Base-by-base conservation (phyloP, 768 basidiomycete genomes). In the Lentinus tigrinus region DNA sequence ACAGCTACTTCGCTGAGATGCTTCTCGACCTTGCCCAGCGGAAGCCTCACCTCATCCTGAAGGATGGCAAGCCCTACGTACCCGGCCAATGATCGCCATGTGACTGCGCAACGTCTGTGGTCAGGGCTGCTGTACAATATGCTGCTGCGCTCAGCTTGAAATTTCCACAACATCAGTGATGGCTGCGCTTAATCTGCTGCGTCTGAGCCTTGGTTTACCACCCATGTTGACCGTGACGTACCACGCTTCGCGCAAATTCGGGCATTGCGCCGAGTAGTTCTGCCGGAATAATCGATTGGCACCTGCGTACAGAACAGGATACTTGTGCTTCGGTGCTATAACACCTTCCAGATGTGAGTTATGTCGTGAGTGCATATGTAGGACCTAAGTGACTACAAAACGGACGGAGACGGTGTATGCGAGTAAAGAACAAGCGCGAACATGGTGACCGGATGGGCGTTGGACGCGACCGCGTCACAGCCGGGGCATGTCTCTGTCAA, bases 1-100 rank as follows among this genome's bases (percentile, higher is more conserved):
- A 89, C 69, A 88, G 87, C 70, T 92, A 87, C 70, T 91, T 91
- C 66, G 84, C 89, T 36, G 89, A 91, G 74, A 89, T 91, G 87
- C 74, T 91, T 19, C 71, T 91, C 53, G 89, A 92, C 64, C 75
- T 92, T 34, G 89, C 90, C 40, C 75, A 82, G 61, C 78, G 89
- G 58, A 90, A 90, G 69, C 90, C 90, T 4, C 75, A 77, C 48
- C 75, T 91, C 27, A 82, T 91, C 47, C 78, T 92, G 68, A 80
- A 80, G 47, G 71, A 73, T 24, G 75, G 75, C 60, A 75, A 78
- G 63, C 78, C 81, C 49, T 91, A 90, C 63, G 77, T 62, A n/a
- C 81, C 82, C 31, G 83, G 82, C 3, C 68, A 77, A 61, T 81
- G 54, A 62, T 61, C 31, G 34, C 5, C 13, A 19, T 8, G 9